Conservation (phyloP, 306 rosid species). For the Casuarina equisetifolia region DNA sequence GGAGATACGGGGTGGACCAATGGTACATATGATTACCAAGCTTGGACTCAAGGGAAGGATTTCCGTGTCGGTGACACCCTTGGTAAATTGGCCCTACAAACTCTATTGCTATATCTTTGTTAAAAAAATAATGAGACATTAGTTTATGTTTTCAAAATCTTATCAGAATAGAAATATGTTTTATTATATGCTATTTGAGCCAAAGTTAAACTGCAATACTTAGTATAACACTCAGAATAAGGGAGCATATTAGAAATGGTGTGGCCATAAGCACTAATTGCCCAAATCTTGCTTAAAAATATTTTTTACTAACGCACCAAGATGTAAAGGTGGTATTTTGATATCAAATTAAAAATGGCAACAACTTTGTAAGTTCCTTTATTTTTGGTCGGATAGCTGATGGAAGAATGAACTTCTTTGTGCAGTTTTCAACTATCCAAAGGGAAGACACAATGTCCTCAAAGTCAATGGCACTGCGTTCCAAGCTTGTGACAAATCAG, state of each 20-base stretch:
- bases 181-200: too few relatives aligned
- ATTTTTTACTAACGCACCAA: too few relatives aligned
- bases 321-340: too few relatives aligned
- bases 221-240: too few relatives aligned
- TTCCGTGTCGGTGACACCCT: slow-evolving; percentile 49
- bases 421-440: slow-evolving; percentile 45
- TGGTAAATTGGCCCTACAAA: slow-evolving; percentile 25
- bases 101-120: not conserved
- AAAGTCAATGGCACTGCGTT: slow-evolving; percentile 43
- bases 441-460: slow-evolving; percentile 37
- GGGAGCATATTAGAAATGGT: too few relatives aligned
- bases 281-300: too few relatives aligned
- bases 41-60: slow-evolving; percentile 43
- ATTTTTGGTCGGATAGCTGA: not conserved
- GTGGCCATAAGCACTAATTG: too few relatives aligned
- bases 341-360: too few relatives aligned
- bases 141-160: too few relatives aligned
- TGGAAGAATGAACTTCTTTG: not conserved
- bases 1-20: slow-evolving; percentile 46
- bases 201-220: too few relatives aligned
- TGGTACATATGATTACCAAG: slow-evolving; percentile 33
- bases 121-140: not conserved
- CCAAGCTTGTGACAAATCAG: slow-evolving; percentile 28
- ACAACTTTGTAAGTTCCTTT: not conserved
- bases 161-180: too few relatives aligned